Percentiles rank a stretch among this genome's conserved stretches.
Evolutionary conservation across 2,329 filamentous ascomycete genomes (phyloP).

Genomic region (Lachnellula hyalina): DNA sequence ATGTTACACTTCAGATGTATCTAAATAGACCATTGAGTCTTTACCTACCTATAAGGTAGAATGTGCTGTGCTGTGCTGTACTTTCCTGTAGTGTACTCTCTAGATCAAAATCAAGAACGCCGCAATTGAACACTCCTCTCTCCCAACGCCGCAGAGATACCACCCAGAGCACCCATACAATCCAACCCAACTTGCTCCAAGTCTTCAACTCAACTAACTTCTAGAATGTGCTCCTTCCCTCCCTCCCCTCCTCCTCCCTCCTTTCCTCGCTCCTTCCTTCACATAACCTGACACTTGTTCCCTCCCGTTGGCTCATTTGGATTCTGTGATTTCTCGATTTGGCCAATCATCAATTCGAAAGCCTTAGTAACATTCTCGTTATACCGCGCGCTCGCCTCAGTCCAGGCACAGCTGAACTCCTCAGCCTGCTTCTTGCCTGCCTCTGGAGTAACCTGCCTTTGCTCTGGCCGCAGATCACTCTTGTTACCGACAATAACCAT

Average conservation of each 20-base stretch:
- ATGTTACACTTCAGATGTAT: no score
- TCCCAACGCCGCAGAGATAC: constrained; percentile 2
- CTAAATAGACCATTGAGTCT: no score
- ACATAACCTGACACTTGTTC: constrained; percentile 85
- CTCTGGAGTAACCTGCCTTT: constrained; percentile 82
- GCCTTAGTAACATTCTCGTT: constrained; percentile 90
- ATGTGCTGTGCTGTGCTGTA: not conserved
- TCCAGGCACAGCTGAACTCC: constrained; percentile 88
- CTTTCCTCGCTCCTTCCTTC: constrained; percentile 21
- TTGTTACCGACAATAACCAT: constrained; percentile 97
- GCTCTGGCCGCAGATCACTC: constrained; percentile 85
- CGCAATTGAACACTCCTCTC: not conserved
- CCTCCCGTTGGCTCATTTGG: constrained; percentile 76
- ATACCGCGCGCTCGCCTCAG: constrained; percentile 88
- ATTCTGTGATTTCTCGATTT: constrained; percentile 93
- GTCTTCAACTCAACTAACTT: not conserved
- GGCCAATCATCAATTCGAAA: constrained; percentile 88
- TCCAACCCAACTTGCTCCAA: not conserved
- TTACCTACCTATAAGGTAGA: no score
- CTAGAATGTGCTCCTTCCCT: not conserved
- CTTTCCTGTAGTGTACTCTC: not conserved
- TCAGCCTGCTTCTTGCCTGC: constrained; percentile 80
- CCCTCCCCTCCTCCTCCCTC: not conserved
- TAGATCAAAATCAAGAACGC: not conserved
- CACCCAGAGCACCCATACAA: no score